A percentile compares a stretch with the other conserved stretches of the same genome.
phyloP scores from a whole-genome alignment of 169 alveolate genomes.

The Miamiensis avidus region DNA sequence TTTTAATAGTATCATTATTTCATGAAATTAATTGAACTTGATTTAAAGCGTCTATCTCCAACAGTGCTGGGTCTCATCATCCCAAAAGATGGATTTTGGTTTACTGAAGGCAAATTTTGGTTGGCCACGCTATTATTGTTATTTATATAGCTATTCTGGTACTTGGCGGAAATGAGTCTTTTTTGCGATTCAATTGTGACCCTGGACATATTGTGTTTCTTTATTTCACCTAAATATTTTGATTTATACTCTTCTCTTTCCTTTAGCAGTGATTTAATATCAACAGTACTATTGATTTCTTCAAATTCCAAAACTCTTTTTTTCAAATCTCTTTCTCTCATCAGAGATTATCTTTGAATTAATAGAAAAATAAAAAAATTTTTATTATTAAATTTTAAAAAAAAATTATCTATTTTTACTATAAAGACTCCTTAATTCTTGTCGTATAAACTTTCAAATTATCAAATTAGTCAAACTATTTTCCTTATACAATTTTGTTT shows the following conservation, averaged over 20 bases:
- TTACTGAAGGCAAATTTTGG: no score
- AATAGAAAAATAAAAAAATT: not conserved
- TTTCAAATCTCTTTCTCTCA: conserved; percentile 16
- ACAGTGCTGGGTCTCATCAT: not conserved
- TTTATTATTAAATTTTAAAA: not conserved
- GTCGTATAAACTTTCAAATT: conserved; percentile 2
- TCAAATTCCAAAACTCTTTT: conserved; percentile 18
- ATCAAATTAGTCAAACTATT: not conserved
- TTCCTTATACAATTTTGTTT: conserved; percentile 1
- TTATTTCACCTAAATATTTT: conserved; percentile 11
- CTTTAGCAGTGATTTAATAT: conserved; percentile 3
- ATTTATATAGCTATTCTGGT: no score
- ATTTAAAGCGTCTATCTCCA: not conserved
- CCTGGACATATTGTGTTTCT: not conserved
- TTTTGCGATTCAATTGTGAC: not conserved
- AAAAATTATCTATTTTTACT: not conserved
- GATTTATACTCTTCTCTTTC: conserved; percentile 28
- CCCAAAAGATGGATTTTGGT: not conserved
- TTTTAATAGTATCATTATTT: no score
- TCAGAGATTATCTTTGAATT: not conserved
- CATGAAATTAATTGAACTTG: no score
- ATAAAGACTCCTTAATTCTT: conserved; percentile 14
- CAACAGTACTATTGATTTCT: conserved; percentile 14
- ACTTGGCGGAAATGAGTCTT: not conserved
- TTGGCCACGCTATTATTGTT: not conserved